Base-by-base conservation (phyloP, 2,329 filamentous ascomycete species). In the Diplodia scrobiculata region DNA sequence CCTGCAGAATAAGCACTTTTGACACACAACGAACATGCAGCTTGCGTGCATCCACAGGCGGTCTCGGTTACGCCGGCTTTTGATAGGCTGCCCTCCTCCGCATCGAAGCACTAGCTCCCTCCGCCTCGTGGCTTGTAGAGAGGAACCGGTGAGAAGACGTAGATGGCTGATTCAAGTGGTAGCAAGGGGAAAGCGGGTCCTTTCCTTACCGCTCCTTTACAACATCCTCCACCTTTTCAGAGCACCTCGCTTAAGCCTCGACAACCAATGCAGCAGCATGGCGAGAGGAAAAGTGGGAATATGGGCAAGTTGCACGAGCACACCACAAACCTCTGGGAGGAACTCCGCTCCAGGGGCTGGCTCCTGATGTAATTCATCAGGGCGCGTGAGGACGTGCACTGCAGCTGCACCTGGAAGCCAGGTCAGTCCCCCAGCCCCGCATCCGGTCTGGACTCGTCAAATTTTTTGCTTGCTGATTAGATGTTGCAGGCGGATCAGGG, bases 11-110 rank as follows among this genome's bases (percentile, higher is more conserved):
- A 62, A 62, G 58, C 58, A 62, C 58, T 62, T 62, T 62, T 50
- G 58, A 62, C 58, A 62, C 58, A 62, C 58, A 62, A 62, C 58
- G 58, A 50, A 62, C 45, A 50, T 62, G 45, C 58, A 62, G 41
- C 25, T 27, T 19, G 41, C 45, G 41, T 32, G 45, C 58, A 29
- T 38, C 29, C 58, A 51, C 45, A n/a, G 21, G 41, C 17, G 25
- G 17, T 47, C 58, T 62, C 58, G 58, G 58, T 13, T 62, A 62
- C 13, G 58, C 17, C 29, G 45, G 9, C 58, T 25, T 50, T 45
- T 62, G 27, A 62, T 62, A 62, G 58, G 58, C 58, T 27, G n/a
- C 17, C 10, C 5, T 17, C 52, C 58, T 62, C 58, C 58, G 34
- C 58, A n/a, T 50, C 19, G 29, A n/a, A 62, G 41, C 58, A 62